Base-by-base conservation (phyloP, 805 yeast genomes). In the Naumovozyma castellii region DNA sequence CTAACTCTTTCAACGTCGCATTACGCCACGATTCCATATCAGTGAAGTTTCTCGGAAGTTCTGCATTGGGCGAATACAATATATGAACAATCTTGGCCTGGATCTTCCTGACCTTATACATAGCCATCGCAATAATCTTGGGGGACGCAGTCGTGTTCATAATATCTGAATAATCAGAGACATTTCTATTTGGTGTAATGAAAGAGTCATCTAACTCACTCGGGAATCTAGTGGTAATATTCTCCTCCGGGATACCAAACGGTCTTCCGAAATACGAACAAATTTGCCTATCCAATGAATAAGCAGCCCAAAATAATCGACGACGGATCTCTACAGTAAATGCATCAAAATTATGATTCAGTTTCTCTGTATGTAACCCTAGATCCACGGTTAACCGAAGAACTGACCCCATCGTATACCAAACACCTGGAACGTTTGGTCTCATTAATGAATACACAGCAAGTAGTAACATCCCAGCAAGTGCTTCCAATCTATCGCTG, bases 371-470 rank as follows among this genome's bases (percentile, higher is more conserved):
- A 58, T 87, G 96, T 5, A 87, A 65, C 1, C 94, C 95, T 43
- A 87, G 59, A 59, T 87, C 96, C 20, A 86, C 84, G 49, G 90
- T 78, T 37, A 84, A 60, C 44, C 96, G 69, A 37, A 85, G 60
- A 0, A 90, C 87, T 1, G 84, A 75, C 0, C 95, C 95, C 46
- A 84, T 64, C 3, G 83, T 76, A 56, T 84, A 84, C 97, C 97
- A 87, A n/a, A 84, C 85, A 3, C 95, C 92, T 0, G 95, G 95
- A 12, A 75, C 75, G 1, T 90, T 79, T 0, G 96, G 96, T 42
- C 95, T 70, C 95, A 87, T 85, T 27, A 81, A 69, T 1, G 94
- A 76, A 54, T 82, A 87, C 3, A 80, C 54, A 0, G 90, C 76
- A 32, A 83, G 62, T 12, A 84, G 64, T 14, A 87, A 56, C 12